Conservation (phyloP, 495 filamentous ascomycete genomes). For the Penicilliopsis zonata region DNA sequence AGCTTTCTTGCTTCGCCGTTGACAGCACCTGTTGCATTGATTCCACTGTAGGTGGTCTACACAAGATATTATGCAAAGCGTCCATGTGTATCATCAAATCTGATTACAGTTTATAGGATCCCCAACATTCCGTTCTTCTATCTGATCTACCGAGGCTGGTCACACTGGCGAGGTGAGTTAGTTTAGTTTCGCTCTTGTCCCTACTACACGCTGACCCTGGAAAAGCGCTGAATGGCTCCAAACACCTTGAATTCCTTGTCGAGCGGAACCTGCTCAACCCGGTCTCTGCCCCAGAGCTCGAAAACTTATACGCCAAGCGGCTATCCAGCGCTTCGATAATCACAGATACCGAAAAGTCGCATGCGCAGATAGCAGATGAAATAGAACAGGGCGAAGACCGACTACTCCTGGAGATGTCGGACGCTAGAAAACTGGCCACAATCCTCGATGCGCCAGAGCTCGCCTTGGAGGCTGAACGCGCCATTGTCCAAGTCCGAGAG, state of each 20-base stretch:
- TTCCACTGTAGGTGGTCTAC: slow-evolving; percentile 61
- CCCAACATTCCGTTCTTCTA: slow-evolving; percentile 99
- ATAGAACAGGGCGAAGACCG: slow-evolving; percentile 40
- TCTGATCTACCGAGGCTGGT: slow-evolving; percentile 66
- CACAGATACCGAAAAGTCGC: slow-evolving; percentile 10
- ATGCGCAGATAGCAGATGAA: slow-evolving; percentile 26
- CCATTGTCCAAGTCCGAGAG: slow-evolving; percentile 74
- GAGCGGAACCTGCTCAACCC: slow-evolving; percentile 53
- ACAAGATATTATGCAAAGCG: slow-evolving; percentile 4
- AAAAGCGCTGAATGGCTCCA: slow-evolving; percentile 65
- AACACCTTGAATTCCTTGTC: slow-evolving; percentile 71
- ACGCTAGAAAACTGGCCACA: slow-evolving; percentile 52
- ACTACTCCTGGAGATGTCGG: slow-evolving; percentile 43
- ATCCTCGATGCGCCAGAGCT: slow-evolving; percentile 71
- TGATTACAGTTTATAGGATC: slow-evolving; percentile 50
- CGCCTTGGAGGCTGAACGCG: slow-evolving; percentile 78
- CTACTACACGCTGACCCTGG: slow-evolving; percentile 3
- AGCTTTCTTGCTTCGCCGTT: slow-evolving; percentile 75
- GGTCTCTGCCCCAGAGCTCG: slow-evolving; percentile 50
- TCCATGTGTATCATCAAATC: slow-evolving; percentile 1
- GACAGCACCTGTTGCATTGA: slow-evolving; percentile 64
- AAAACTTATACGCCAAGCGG: slow-evolving; percentile 55
- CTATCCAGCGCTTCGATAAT: slow-evolving; percentile 15
- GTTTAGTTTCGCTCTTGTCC: not conserved
- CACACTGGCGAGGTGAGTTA: slow-evolving; percentile 50